Evolutionary conservation across 495 filamentous ascomycete genomes (phyloP).

Genomic region (Hyaloscypha hepaticicola): DNA sequence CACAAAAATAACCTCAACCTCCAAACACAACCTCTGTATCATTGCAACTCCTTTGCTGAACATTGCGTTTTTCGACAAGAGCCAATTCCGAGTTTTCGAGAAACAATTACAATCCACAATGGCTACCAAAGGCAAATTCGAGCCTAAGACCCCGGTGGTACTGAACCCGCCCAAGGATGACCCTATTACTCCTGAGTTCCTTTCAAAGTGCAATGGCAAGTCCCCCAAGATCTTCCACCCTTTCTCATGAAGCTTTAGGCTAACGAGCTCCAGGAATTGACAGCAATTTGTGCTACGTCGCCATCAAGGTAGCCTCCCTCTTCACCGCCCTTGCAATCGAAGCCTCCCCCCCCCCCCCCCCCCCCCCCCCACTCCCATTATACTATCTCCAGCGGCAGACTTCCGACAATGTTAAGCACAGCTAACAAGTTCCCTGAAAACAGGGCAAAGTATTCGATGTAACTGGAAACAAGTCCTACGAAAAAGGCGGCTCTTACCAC

Average conservation of each 20-base stretch:
- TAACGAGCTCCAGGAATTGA: conserved; percentile 54
- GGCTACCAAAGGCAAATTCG: conserved; percentile 63
- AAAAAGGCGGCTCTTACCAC: conserved; percentile 77
- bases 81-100: background rate
- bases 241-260: background rate
- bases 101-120: conserved; percentile 34
- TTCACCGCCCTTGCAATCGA: conserved; percentile 16
- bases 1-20: background rate
- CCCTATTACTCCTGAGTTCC: conserved; percentile 68
- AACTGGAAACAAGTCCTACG: conserved; percentile 78
- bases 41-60: background rate
- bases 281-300: conserved; percentile 76
- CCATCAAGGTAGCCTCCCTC: conserved; percentile 67
- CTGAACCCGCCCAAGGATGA: conserved; percentile 88
- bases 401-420: background rate
- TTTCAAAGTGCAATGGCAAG: conserved; percentile 82
- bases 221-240: background rate
- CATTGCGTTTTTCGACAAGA: background rate
- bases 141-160: conserved; percentile 78
- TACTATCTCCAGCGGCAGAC: too few species aligned
- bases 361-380: background rate
- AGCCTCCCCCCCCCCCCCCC: conserved; percentile 3
- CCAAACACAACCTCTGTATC: background rate
- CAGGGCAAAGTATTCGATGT: conserved; percentile 93
- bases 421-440: background rate